A percentile compares a stretch with the other conserved stretches of the same genome.
phyloP scores from a whole-genome alignment of 306 rosid genomes.

The Inga oerstediana region DNA sequence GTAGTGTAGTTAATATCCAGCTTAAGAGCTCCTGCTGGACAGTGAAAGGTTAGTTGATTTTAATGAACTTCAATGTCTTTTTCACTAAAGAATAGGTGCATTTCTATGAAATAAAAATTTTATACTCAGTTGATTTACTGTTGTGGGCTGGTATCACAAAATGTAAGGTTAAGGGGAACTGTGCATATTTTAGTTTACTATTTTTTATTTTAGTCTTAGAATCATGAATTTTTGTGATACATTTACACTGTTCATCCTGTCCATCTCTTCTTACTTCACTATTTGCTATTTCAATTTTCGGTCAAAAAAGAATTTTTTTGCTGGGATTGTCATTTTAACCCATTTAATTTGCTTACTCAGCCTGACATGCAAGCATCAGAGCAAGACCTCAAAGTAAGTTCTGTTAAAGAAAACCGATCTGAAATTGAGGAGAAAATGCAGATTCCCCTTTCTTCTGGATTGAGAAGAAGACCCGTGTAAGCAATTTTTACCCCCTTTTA shows the following conservation, averaged over 20 bases:
- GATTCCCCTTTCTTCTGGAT: conserved; percentile 57
- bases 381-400: conserved; percentile 46
- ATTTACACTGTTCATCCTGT: not conserved
- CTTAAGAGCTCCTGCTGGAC: not conserved
- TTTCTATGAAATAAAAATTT: not conserved
- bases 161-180: conserved; percentile 5
- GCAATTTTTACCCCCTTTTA: conserved; percentile 28
- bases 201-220: not conserved
- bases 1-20: not conserved
- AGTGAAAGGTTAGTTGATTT: not conserved
- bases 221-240: conserved; percentile 15
- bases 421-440: conserved; percentile 48
- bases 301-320: not conserved
- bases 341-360: conserved; percentile 43
- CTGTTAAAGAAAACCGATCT: conserved; percentile 48
- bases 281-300: conserved; percentile 8
- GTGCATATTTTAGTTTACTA: not conserved
- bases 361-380: conserved; percentile 47
- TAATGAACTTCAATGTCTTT: not conserved
- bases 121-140: not conserved
- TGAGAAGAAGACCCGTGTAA: conserved; percentile 83
- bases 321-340: conserved; percentile 30
- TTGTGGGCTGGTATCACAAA: not conserved
- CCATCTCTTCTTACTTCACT: not conserved
- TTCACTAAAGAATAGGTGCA: not conserved